Base-by-base conservation (phyloP, 768 basidiomycete genomes). In the Tulasnella sp. region DNA sequence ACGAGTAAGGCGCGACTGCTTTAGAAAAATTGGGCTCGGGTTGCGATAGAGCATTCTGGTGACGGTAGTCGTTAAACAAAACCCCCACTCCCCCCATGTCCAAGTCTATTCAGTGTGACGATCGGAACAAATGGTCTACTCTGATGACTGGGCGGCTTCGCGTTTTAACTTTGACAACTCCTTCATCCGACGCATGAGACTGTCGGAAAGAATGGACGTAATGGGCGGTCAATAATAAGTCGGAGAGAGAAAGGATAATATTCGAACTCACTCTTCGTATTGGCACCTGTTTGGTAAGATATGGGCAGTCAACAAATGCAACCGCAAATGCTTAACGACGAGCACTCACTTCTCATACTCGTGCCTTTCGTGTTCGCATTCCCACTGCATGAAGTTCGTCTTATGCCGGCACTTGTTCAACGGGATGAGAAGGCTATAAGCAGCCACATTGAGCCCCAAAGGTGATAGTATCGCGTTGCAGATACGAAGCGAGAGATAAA, bases 141-240 rank as follows among this genome's bases (percentile, higher is more conserved):
- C 72, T 2, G 72, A 25, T 1, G 40, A 40, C 15, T 49, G 34
- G 29, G 83, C 82, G 64, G 83, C 85, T 76, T 82, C 84, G 29
- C 82, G 81, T 82, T 92, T 94, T 82, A 88, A 88, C 83, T 91
- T 92, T 67, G 91, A 86, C 78, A 96, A 86, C 79, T 88, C 86
- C 86, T 90, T 94, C 93, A 96, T 96, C 79, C 95, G 89, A 75
- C 92, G 91, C 80, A 96, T 85, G 84, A 94, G 91, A 83, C 95
- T 97, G 79, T 40, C 76, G 72, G 19, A 72, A 31, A 14, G 39
- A 34, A 64, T 22, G 58, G 58, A 64, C 58, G 58, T 64, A 64
- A 64, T 64, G 25, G 15, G 12, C 15, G 15, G 58, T 64, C 58
- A 64, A 22, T 73, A 9, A 22, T 74, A 39, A 54, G 76, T 74